Evolutionary conservation across 352 stramenopile genomes (phyloP).

Genomic region (Aphanomyces invadans): DNA sequence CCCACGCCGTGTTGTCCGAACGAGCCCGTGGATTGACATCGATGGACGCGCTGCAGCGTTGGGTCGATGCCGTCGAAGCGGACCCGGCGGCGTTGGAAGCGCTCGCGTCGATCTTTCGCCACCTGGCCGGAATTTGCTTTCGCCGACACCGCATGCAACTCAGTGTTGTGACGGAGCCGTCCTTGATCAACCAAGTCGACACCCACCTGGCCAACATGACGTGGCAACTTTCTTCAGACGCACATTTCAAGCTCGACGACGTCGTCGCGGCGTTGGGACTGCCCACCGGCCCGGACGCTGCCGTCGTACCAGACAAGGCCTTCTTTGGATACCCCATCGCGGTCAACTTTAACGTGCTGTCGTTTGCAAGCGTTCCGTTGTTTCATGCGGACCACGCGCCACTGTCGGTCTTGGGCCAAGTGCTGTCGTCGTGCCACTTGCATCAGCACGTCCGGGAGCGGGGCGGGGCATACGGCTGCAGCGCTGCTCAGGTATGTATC

Average conservation of each 20-base stretch:
- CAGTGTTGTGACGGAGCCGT: conserved; percentile 69
- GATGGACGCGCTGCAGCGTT: conserved; percentile 66
- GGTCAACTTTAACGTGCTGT: conserved; percentile 77
- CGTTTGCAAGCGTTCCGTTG: conserved; percentile 64
- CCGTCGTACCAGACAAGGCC: conserved; percentile 33
- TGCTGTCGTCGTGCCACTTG: conserved; percentile 77
- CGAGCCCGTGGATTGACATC: conserved; percentile 64
- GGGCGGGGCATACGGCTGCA: conserved; percentile 68
- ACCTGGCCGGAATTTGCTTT: conserved; percentile 53
- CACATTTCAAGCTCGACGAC: background rate
- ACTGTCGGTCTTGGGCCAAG: conserved; percentile 64
- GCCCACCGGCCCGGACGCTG: too few species aligned
- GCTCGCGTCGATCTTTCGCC: conserved; percentile 32
- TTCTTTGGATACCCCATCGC: conserved; percentile 75
- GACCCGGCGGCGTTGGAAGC: conserved; percentile 37
- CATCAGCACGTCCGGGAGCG: conserved; percentile 77
- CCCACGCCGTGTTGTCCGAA: conserved; percentile 49
- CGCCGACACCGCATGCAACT: conserved; percentile 44
- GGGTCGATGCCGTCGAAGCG: conserved; percentile 56
- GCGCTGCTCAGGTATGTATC: conserved; percentile 40
- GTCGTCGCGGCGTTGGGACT: background rate
- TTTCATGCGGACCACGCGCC: conserved; percentile 64
- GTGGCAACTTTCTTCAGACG: background rate
- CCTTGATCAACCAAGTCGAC: conserved; percentile 46
- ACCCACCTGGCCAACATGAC: conserved; percentile 27